These are phyloP conservation scores for Rehmannia glutinosa DNA, from an alignment of 257 asterid genomes.

Conservation along the genomic window DNA sequence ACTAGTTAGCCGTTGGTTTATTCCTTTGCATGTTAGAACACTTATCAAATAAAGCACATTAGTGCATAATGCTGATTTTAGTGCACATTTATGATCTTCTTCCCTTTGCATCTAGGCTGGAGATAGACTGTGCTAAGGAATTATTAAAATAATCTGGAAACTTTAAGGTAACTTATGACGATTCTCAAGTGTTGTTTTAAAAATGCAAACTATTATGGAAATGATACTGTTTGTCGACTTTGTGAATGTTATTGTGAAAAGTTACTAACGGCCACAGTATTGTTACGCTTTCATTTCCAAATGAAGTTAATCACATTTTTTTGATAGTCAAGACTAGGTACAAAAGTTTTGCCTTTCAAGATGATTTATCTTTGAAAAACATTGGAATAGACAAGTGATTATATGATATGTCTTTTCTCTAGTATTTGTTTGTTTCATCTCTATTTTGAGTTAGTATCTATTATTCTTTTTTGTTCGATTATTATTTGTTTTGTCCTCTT, in stretches of 20 bases:
- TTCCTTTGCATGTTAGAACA: neutral
- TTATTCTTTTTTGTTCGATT: neutral
- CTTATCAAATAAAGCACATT: neutral
- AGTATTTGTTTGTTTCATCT: neutral
- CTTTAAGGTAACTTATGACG: neutral
- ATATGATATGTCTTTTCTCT: neutral
- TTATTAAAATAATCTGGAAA: neutral
- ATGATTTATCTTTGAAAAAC: neutral
- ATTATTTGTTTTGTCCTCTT: neutral
- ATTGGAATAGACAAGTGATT: neutral
- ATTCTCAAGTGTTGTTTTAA: no score
- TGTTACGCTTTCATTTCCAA: no score
- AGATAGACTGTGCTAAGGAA: neutral
- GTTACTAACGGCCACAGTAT: no score
- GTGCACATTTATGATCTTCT: neutral
- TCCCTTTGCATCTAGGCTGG: neutral
- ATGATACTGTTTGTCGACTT: no score
- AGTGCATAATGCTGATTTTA: neutral
- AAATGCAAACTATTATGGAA: no score
- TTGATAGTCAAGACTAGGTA: no score
- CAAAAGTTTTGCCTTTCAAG: no score
- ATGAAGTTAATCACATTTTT: no score
- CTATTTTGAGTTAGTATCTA: neutral
- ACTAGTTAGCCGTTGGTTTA: neutral
- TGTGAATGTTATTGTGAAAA: no score